Evolutionary conservation across 108 stramenopile genomes (phyloP).

Genomic region (Nitzschia sp.): DNA sequence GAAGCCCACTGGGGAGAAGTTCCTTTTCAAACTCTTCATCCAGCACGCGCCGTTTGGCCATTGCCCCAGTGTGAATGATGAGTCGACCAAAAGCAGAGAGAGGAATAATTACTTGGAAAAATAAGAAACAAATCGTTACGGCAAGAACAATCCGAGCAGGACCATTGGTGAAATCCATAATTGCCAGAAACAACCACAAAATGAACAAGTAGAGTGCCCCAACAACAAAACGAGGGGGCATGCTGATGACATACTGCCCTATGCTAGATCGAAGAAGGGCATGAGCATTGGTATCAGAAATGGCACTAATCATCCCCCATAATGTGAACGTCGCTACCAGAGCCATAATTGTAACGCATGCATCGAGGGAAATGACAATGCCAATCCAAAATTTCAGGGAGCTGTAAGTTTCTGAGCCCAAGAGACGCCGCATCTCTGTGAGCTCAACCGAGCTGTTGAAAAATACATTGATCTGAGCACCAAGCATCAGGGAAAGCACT

Average conservation of each 20-base stretch:
- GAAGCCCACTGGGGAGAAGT: conserved; percentile 47
- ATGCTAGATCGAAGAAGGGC: conserved; percentile 43
- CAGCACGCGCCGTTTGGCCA: conserved; percentile 46
- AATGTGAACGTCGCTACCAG: conserved; percentile 54
- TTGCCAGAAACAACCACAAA: conserved; percentile 43
- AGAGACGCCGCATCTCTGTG: conserved; percentile 25
- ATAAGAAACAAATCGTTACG: conserved; percentile 24
- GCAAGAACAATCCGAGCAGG: conserved; percentile 2
- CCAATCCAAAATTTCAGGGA: conserved; percentile 48
- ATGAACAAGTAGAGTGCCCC: conserved; percentile 42
- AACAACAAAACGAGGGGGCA: conserved; percentile 46
- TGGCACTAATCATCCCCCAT: conserved; percentile 51
- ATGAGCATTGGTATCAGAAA: conserved; percentile 52
- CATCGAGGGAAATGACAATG: conserved; percentile 34
- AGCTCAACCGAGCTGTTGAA: conserved; percentile 33
- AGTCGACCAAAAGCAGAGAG: conserved; percentile 52
- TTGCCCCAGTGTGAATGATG: conserved; percentile 56
- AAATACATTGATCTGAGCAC: conserved; percentile 32
- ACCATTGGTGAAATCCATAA: conserved; percentile 27
- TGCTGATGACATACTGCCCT: conserved; percentile 48
- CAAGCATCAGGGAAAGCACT: conserved; percentile 45
- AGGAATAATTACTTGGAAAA: conserved; percentile 40
- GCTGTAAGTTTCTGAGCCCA: conserved; percentile 7
- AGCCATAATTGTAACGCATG: conserved; percentile 39
- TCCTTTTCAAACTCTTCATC: conserved; percentile 36